These are phyloP conservation scores for Penicillium manginii DNA, from an alignment of 495 filamentous ascomycete genomes.

Conservation along the genomic window DNA sequence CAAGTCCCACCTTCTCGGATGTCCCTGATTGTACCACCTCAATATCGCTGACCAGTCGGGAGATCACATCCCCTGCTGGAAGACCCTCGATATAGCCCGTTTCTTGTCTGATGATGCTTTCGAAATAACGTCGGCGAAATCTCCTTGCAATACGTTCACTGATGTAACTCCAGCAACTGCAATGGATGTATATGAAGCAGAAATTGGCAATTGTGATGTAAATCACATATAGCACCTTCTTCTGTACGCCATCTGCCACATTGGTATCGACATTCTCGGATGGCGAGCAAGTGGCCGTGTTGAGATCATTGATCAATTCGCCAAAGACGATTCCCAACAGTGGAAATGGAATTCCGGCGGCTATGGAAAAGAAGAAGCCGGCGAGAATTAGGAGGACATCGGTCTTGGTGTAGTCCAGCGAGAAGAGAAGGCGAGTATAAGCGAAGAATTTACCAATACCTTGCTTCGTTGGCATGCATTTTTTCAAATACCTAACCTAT, in stretches of 20 bases:
- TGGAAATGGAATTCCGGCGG: slow-evolving; percentile 66
- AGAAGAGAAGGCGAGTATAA: slow-evolving; percentile 35
- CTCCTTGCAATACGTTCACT: slow-evolving; percentile 67
- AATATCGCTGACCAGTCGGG: slow-evolving; percentile 61
- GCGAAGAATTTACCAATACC: slow-evolving; percentile 25
- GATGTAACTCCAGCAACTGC: slow-evolving; percentile 60
- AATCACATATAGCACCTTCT: slow-evolving; percentile 63
- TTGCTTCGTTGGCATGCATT: slow-evolving; percentile 24
- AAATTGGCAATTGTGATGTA: slow-evolving; percentile 66
- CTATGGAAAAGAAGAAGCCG: slow-evolving; percentile 59
- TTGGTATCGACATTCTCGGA: slow-evolving; percentile 14
- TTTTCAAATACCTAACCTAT: slow-evolving; percentile 14
- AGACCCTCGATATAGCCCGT: slow-evolving; percentile 59
- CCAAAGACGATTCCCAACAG: slow-evolving; percentile 72
- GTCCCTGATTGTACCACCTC: slow-evolving; percentile 63
- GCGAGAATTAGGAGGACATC: slow-evolving; percentile 33
- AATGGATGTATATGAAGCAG: slow-evolving; percentile 57
- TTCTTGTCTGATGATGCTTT: slow-evolving; percentile 60
- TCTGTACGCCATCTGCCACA: slow-evolving; percentile 27
- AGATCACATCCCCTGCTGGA: slow-evolving; percentile 59
- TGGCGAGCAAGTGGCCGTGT: slow-evolving; percentile 33
- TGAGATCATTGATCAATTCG: slow-evolving; percentile 60
- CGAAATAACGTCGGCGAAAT: slow-evolving; percentile 60
- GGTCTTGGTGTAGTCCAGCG: slow-evolving; percentile 34
- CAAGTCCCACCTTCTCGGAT: slow-evolving; percentile 67